These are phyloP conservation scores for Pythium graminicola DNA, from an alignment of 352 stramenopile genomes.

Conservation along the genomic window DNA sequence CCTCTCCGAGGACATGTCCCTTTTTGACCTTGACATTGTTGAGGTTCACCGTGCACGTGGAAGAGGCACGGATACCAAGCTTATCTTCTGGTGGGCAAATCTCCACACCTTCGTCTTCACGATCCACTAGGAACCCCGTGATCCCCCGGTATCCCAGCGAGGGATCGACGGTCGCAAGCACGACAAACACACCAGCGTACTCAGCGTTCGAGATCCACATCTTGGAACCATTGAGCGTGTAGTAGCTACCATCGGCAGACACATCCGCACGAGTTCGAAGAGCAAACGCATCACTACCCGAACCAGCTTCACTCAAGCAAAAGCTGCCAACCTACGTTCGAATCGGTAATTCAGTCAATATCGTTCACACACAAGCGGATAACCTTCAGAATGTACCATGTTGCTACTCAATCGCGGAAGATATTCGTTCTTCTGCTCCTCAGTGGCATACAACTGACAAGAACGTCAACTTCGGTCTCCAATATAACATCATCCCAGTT, in stretches of 20 bases:
- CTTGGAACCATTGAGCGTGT: slow-evolving; percentile 95
- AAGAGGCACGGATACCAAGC: slow-evolving; percentile 93
- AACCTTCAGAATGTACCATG: slow-evolving; percentile 35
- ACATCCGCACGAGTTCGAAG: slow-evolving; percentile 89
- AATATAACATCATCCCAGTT: not conserved
- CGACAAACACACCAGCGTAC: slow-evolving; percentile 93
- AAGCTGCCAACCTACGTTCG: slow-evolving; percentile 89
- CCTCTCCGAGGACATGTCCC: slow-evolving; percentile 90
- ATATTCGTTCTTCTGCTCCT: slow-evolving; percentile 85
- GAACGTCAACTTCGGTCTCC: not conserved
- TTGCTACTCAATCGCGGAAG: slow-evolving; percentile 70
- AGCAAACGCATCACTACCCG: slow-evolving; percentile 94
- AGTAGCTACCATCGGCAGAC: slow-evolving; percentile 90
- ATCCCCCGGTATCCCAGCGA: slow-evolving; percentile 96
- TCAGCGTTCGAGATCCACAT: slow-evolving; percentile 98
- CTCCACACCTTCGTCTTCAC: slow-evolving; percentile 87
- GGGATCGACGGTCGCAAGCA: slow-evolving; percentile 94
- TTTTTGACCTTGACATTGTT: slow-evolving; percentile 92
- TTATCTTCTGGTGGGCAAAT: slow-evolving; percentile 97
- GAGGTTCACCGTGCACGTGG: slow-evolving; percentile 92
- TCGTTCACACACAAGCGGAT: not conserved
- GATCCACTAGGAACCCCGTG: slow-evolving; percentile 97
- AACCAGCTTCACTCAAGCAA: slow-evolving; percentile 92
- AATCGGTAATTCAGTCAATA: not conserved
- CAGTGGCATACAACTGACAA: slow-evolving; percentile 51